Evolutionary conservation across 257 asterid species (phyloP), one percentile per base, ranked within the genome.

Genomic region (Anisodus acutangulus): DNA sequence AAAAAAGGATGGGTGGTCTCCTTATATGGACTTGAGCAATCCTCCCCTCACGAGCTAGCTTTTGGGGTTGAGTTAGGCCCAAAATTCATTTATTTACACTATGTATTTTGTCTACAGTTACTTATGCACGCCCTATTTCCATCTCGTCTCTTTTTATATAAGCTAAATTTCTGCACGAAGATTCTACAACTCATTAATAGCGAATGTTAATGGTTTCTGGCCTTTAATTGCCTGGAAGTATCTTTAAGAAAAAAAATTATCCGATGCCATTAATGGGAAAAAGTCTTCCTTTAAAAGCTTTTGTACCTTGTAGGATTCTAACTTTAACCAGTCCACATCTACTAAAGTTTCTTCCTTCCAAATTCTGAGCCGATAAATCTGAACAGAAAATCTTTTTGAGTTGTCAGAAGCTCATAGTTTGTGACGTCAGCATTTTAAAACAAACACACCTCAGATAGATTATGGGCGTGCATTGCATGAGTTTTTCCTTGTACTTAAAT

Each of bases 391-490:
- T 78, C 31, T 31, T 39, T 15, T 78, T 78, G 81, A 76, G 81
- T 76, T 49, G 63, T 78, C 64, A 78, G 63, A 31, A 53, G 15
- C 66, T 78, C 53, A 1, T 53, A 78, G 62, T 78, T 53, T 78
- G 82, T 54, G 49, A 53, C 31, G 9, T 78, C 66, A 53, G 26
- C 22, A 54, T 54, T 54, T 8, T 54, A 15, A 8, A 51, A 53
- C 45, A 51, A 76, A 22, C 62, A 22, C 45, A 51, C 19, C 64
- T 78, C 82, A 35, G 63, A 4, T 78, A 22, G 47, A 78, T 53
- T 78, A 53, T 78, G 63, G 79, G 31, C 31, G 64, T 53, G 60
- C 82, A 78, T 78, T 78, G 82, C 31, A 78, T 78, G 43, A 31
- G 35, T 78, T 53, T 31, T 39, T 15, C 63, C 49, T 5, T 78